These are phyloP conservation scores for Phytophthora quininea DNA, from an alignment of 352 stramenopile species.

Conservation along the genomic window DNA sequence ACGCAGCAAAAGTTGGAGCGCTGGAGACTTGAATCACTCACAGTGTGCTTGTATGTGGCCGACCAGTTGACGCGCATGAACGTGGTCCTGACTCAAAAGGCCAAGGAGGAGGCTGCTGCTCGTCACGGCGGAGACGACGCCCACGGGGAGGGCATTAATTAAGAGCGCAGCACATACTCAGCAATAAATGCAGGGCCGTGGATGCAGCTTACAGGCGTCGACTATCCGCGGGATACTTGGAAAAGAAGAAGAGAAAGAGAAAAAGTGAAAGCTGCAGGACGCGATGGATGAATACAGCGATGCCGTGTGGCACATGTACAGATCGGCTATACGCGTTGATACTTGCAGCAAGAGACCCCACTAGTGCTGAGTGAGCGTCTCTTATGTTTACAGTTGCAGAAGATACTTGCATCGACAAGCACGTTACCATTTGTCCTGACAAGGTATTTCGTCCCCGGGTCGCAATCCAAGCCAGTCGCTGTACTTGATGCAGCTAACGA, in stretches of 20 bases:
- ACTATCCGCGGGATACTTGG: background rate
- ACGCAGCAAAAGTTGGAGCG: background rate
- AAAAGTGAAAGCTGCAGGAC: conserved; percentile 2
- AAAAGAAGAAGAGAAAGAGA: conserved; percentile 18
- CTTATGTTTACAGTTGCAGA: too few relatives aligned
- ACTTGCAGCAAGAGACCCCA: background rate
- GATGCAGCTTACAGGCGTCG: too few relatives aligned
- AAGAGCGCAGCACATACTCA: conserved; percentile 6
- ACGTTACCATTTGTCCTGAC: background rate
- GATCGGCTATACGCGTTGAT: background rate
- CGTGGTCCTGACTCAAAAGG: conserved; percentile 78
- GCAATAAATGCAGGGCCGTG: too few relatives aligned
- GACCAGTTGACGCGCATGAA: conserved; percentile 85
- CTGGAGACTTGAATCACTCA: background rate
- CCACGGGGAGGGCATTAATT: conserved; percentile 55
- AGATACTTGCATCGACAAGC: background rate
- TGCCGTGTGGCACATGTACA: conserved; percentile 36
- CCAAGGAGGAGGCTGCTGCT: conserved; percentile 68
- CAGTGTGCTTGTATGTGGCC: conserved; percentile 5
- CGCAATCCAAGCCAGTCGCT: too few relatives aligned
- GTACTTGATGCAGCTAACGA: too few relatives aligned
- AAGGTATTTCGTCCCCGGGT: too few relatives aligned
- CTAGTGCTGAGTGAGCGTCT: too few relatives aligned
- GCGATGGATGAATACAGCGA: conserved; percentile 33
- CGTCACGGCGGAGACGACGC: conserved; percentile 44